Percentiles rank a stretch among this genome's conserved stretches.
These are phyloP conservation scores for Alternaria incomplexa DNA, from an alignment of 2,329 filamentous ascomycete species.

Conservation along the genomic window DNA sequence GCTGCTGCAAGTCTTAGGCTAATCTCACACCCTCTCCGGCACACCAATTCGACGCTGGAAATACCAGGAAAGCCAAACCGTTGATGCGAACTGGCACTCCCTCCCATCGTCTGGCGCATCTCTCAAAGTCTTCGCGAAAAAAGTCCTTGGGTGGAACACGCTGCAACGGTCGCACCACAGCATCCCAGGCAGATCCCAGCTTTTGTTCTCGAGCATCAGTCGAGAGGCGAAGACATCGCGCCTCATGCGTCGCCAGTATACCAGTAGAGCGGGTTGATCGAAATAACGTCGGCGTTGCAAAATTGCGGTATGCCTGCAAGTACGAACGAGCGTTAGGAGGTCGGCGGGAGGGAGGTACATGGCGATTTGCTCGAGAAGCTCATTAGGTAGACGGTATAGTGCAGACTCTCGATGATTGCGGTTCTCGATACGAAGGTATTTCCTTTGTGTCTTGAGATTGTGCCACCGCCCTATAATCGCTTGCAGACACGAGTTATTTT, in stretches of 20 bases:
- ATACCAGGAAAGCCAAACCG: neutral
- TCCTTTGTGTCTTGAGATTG: neutral
- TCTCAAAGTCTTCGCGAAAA: neutral
- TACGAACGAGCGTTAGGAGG: neutral
- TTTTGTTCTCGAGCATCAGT: neutral
- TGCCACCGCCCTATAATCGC: neutral
- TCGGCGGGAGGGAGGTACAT: neutral
- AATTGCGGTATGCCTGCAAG: neutral
- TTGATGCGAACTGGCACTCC: neutral
- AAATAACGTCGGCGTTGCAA: neutral
- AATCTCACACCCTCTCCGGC: neutral
- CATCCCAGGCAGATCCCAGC: neutral
- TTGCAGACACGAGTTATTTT: neutral
- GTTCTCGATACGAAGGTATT: neutral
- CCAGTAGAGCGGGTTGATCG: neutral
- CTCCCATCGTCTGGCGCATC: neutral
- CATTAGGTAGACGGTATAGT: neutral
- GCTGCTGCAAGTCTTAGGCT: rapidly evolving
- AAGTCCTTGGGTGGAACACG: neutral
- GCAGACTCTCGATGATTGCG: neutral
- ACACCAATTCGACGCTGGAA: neutral
- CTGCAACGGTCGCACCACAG: neutral
- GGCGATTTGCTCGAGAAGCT: neutral
- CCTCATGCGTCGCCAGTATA: neutral
- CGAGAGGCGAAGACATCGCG: neutral